phyloP scores from a whole-genome alignment of 371 early-diverging fungal genomes.

The Thermomucor indicae-seudaticae region DNA sequence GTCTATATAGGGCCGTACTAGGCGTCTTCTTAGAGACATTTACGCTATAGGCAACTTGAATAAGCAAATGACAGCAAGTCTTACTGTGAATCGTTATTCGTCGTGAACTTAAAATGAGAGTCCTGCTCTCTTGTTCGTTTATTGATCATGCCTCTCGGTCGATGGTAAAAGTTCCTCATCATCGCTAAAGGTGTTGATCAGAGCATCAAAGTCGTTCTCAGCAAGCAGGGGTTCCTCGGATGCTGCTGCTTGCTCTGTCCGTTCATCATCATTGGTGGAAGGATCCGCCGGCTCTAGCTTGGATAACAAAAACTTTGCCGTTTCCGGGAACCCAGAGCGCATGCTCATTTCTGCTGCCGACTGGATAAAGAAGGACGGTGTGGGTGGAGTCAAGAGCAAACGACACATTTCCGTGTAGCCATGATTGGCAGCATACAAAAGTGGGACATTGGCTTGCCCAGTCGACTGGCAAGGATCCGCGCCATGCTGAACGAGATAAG shows the following conservation, averaged over 20 bases:
- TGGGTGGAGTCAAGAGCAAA: constrained; percentile 25
- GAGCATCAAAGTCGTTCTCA: constrained; percentile 21
- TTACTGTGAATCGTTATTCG: no score
- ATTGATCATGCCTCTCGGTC: no score
- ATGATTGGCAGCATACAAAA: constrained; percentile 48
- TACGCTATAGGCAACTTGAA: no score
- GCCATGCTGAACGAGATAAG: constrained; percentile 28
- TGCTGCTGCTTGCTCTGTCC: neutral
- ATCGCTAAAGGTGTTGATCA: constrained; percentile 36
- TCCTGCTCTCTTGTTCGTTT: no score
- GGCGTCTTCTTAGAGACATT: no score
- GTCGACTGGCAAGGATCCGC: constrained; percentile 29
- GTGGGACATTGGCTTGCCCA: constrained; percentile 21
- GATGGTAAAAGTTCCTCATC: constrained; percentile 33
- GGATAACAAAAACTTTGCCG: constrained; percentile 15
- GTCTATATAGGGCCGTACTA: no score
- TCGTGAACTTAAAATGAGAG: no score
- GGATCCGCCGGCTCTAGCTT: constrained; percentile 5
- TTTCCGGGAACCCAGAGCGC: constrained; percentile 13
- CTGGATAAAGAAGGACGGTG: constrained; percentile 27
- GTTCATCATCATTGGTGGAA: neutral
- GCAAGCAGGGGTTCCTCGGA: neutral
- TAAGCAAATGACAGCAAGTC: no score
- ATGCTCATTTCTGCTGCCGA: constrained; percentile 26
- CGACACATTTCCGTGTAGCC: constrained; percentile 44